Evolutionary conservation across 2,329 filamentous ascomycete species (phyloP).

Genomic region (Fonsecaea pugnacius): DNA sequence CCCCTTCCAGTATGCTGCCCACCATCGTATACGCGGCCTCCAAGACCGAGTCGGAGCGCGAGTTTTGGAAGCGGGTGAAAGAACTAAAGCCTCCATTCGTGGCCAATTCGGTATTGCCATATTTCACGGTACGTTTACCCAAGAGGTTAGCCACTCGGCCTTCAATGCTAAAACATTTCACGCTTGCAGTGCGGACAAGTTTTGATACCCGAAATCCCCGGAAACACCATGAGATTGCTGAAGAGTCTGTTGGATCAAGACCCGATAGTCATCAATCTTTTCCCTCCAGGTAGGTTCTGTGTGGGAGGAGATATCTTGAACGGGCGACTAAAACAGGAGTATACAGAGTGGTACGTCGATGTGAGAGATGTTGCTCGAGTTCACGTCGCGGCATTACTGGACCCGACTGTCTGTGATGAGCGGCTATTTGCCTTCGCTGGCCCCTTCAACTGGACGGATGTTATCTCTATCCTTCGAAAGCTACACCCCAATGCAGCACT

Average conservation of each 20-base stretch:
- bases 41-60: conserved; percentile 47
- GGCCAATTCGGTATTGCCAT: conserved; percentile 37
- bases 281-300: conserved; percentile 12
- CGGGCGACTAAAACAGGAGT: too few species aligned
- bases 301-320: too few species aligned
- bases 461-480: conserved; percentile 46
- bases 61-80: conserved; percentile 46
- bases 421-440: conserved; percentile 60
- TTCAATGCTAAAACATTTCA: too few species aligned
- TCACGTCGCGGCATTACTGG: conserved; percentile 57
- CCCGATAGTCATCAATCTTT: not conserved
- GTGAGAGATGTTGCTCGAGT: conserved; percentile 57
- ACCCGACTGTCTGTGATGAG: conserved; percentile 52
- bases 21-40: conserved; percentile 45
- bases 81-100: conserved; percentile 39
- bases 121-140: conserved; percentile 6
- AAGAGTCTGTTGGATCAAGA: conserved; percentile 7
- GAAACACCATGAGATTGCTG: conserved; percentile 19
- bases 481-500: conserved; percentile 7
- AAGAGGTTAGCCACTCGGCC: too few species aligned
- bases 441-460: conserved; percentile 52
- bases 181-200: conserved; percentile 14
- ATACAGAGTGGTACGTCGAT: conserved; percentile 39
- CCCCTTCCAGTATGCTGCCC: conserved; percentile 20
- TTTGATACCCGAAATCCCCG: conserved; percentile 15